Conservation (phyloP, 2,329 filamentous ascomycete species). For the Talaromyces sp. region DNA sequence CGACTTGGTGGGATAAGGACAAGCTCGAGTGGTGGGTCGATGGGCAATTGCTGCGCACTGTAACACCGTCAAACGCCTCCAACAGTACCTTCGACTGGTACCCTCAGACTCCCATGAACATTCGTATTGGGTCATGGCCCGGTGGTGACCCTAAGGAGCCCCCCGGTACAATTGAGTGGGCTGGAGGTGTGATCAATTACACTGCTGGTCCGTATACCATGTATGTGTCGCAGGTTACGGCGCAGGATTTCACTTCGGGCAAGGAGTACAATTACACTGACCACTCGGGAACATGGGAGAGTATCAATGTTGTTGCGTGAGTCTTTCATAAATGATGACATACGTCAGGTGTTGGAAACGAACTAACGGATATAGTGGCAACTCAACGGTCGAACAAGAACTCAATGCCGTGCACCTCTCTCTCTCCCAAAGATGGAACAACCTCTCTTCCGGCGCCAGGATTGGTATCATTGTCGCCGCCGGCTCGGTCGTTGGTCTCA, state of each 20-base stretch:
- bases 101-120: conserved; percentile 70
- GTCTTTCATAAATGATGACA: conserved; percentile 17
- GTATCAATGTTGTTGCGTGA: conserved; percentile 56
- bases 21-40: conserved; percentile 66
- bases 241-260: conserved; percentile 56
- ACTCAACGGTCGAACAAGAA: conserved; percentile 48
- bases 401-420: conserved; percentile 35
- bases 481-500: conserved; percentile 31
- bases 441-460: conserved; percentile 47
- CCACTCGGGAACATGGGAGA: conserved; percentile 59
- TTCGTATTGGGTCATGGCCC: conserved; percentile 68
- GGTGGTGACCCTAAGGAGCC: conserved; percentile 50
- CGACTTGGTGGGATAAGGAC: conserved; percentile 64
- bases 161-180: conserved; percentile 60
- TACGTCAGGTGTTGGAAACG: not conserved
- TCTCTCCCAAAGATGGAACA: conserved; percentile 41
- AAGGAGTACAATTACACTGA: conserved; percentile 67
- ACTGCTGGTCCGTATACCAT: conserved; percentile 66
- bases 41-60: conserved; percentile 57
- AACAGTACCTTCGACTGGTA: conserved; percentile 56
- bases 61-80: conserved; percentile 57
- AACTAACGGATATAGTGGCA: conserved; percentile 53
- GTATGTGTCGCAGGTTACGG: conserved; percentile 63
- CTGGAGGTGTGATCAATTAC: conserved; percentile 67
- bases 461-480: conserved; percentile 45